A percentile compares a stretch with the other conserved stretches of the same genome.
These are phyloP conservation scores for Colletotrichum zoysiae DNA, from an alignment of 2,329 filamentous ascomycete genomes.

Conservation along the genomic window DNA sequence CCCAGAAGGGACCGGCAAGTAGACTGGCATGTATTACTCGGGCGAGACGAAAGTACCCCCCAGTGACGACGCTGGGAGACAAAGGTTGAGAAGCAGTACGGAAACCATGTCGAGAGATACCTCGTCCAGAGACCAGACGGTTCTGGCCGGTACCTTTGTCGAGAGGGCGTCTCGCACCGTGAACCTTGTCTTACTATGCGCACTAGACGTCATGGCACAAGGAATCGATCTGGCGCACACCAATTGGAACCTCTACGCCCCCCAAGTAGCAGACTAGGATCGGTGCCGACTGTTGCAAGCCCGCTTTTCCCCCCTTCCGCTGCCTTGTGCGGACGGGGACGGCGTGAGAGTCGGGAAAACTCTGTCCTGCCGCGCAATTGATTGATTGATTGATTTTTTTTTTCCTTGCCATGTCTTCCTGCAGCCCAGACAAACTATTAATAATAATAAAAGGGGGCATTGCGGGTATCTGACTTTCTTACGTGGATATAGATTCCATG, in stretches of 20 bases:
- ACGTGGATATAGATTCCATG: conserved; percentile 9
- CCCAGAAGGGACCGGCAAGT: conserved; percentile 15
- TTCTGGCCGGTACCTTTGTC: conserved; percentile 24
- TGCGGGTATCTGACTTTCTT: conserved; percentile 22
- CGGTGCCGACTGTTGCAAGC: conserved; percentile 29
- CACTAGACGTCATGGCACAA: conserved; percentile 40
- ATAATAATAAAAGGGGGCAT: conserved; percentile 3
- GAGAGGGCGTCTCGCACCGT: conserved; percentile 5
- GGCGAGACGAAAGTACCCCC: conserved; percentile 33
- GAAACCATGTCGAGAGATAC: conserved; percentile 27
- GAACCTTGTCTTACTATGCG: conserved; percentile 37
- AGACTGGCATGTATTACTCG: conserved; percentile 22
- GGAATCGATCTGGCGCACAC: conserved; percentile 34
- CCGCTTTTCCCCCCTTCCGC: conserved; percentile 29
- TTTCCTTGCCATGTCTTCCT: background rate
- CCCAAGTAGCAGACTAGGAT: conserved; percentile 26
- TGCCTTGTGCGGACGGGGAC: conserved; percentile 7
- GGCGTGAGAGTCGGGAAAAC: conserved; percentile 10
- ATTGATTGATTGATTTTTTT: background rate
- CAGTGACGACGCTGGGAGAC: background rate
- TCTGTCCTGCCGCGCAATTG: conserved; percentile 19
- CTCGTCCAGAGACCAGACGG: conserved; percentile 30
- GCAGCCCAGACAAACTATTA: background rate
- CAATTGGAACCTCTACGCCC: conserved; percentile 38
- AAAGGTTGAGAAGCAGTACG: background rate